Conservation (phyloP, 2,329 filamentous ascomycete genomes). For the Fusarium sp. region DNA sequence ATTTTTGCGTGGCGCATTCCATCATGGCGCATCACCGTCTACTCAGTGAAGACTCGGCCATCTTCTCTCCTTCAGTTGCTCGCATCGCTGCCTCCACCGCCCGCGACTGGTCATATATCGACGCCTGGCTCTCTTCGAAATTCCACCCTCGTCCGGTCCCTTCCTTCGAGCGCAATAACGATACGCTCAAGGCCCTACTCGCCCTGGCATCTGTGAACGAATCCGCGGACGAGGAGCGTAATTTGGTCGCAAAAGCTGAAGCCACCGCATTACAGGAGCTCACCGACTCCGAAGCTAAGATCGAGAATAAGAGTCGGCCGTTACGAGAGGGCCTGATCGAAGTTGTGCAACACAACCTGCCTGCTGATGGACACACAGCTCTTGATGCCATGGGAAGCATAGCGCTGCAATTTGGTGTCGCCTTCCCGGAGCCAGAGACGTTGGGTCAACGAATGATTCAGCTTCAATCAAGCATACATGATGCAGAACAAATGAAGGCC, state of each 20-base stretch:
- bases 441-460: conserved; percentile 65
- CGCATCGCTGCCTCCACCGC: conserved; percentile 83
- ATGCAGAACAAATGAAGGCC: conserved; percentile 65
- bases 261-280: conserved; percentile 68
- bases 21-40: conserved; percentile 43
- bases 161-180: conserved; percentile 85
- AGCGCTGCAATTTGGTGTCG: conserved; percentile 61
- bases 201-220: conserved; percentile 82
- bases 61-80: conserved; percentile 75
- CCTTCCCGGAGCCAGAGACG: conserved; percentile 59
- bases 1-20: background rate
- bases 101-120: conserved; percentile 91
- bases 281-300: conserved; percentile 29
- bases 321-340: conserved; percentile 59
- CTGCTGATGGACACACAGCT: conserved; percentile 63
- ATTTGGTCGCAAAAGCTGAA: conserved; percentile 68
- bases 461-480: conserved; percentile 64
- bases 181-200: conserved; percentile 81
- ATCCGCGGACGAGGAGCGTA: conserved; percentile 76
- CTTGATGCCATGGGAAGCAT: conserved; percentile 68
- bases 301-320: conserved; percentile 45
- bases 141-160: conserved; percentile 73
- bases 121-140: conserved; percentile 81
- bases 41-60: conserved; percentile 56
- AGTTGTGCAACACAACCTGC: conserved; percentile 65